These are phyloP conservation scores for Schizothecium vesticola DNA, from an alignment of 495 filamentous ascomycete genomes.

Conservation along the genomic window DNA sequence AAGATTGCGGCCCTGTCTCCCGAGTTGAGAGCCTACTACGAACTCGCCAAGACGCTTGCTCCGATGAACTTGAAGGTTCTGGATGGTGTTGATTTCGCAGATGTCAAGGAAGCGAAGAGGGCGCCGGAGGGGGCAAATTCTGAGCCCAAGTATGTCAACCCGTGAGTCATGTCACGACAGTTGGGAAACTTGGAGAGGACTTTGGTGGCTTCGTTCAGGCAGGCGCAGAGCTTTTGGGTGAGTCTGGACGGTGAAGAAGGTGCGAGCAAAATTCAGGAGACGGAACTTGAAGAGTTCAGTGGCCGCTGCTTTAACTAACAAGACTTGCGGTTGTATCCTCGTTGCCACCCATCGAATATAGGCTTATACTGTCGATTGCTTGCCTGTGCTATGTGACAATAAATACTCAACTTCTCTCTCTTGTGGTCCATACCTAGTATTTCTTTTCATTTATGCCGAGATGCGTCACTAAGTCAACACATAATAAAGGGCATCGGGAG, in stretches of 20 bases:
- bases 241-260: not conserved
- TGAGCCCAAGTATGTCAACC: conserved; percentile 30
- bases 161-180: conserved; percentile 1
- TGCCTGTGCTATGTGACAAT: too few species aligned
- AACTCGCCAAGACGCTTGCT: not conserved
- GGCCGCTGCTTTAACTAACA: too few species aligned
- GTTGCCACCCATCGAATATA: too few species aligned
- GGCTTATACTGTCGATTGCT: too few species aligned
- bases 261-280: not conserved
- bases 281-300: not conserved
- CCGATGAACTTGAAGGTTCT: conserved; percentile 22
- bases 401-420: too few species aligned
- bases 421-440: too few species aligned
- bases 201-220: not conserved
- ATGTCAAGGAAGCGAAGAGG: conserved; percentile 18
- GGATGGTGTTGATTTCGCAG: conserved; percentile 24
- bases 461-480: not conserved
- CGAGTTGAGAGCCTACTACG: conserved; percentile 12
- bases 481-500: not conserved
- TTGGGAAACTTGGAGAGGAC: not conserved
- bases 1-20: conserved; percentile 12
- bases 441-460: too few species aligned
- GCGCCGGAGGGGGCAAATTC: conserved; percentile 4
- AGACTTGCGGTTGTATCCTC: too few species aligned
- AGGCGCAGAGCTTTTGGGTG: not conserved